Evolutionary conservation across 257 asterid genomes (phyloP).

Genomic region (Perilla frutescens): DNA sequence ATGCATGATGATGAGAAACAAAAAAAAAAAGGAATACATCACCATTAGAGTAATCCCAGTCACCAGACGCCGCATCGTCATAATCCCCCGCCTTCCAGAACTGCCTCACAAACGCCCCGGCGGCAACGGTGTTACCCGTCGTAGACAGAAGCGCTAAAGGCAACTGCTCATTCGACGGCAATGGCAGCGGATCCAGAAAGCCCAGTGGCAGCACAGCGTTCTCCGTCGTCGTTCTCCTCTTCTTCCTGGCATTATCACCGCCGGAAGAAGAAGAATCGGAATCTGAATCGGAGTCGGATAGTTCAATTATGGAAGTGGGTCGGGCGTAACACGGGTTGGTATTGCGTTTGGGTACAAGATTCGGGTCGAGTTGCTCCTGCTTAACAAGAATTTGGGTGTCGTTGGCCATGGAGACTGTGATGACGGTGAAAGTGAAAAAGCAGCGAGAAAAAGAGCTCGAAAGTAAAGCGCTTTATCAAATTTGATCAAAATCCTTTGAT

Average conservation of each 20-base stretch:
- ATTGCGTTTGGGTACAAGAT: not conserved
- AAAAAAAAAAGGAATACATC: not conserved
- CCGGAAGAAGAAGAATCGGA: constrained; percentile 43
- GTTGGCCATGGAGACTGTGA: constrained; percentile 36
- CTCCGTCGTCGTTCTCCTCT: constrained; percentile 49
- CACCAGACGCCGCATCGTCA: constrained; percentile 53
- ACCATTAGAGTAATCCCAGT: constrained; percentile 59
- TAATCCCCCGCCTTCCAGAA: constrained; percentile 98
- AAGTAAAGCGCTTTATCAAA: not conserved
- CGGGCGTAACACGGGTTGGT: not conserved
- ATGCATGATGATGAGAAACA: constrained; percentile 20
- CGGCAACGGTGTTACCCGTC: constrained; percentile 19
- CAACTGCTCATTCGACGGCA: constrained; percentile 43
- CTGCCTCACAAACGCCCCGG: constrained; percentile 51
- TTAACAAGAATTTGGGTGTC: constrained; percentile 39
- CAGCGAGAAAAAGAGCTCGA: not conserved
- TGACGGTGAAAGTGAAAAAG: not conserved
- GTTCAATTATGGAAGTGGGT: constrained; percentile 39
- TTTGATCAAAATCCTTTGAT: constrained; percentile 3
- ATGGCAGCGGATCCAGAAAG: constrained; percentile 66
- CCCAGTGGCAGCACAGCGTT: constrained; percentile 69
- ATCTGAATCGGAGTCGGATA: constrained; percentile 51
- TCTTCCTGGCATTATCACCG: constrained; percentile 41
- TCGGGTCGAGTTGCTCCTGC: constrained; percentile 37
- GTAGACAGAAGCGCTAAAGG: constrained; percentile 37